Percentiles rank a stretch among this genome's conserved stretches.
Conservation (phyloP, 164 flowering plant species). For the Magnolia changhungtana region DNA sequence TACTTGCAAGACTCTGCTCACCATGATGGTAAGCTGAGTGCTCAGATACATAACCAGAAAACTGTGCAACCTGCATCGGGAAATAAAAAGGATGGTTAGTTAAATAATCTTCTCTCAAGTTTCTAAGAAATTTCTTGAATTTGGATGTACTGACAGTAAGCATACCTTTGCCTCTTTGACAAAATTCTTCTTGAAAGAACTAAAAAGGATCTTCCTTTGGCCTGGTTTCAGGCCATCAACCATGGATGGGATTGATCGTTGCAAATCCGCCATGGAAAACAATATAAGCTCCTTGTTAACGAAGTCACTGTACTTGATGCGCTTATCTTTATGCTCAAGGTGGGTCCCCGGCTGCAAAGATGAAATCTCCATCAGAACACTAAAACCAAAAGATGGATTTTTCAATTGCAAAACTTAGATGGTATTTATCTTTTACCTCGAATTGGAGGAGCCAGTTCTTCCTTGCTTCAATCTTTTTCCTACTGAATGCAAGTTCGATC, state of each 20-base stretch:
- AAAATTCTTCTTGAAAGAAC: constrained; percentile 79
- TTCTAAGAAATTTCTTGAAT: too few species aligned
- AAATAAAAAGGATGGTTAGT: not conserved
- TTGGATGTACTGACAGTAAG: too few species aligned
- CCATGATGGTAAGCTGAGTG: constrained; percentile 98
- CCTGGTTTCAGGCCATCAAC: constrained; percentile 97
- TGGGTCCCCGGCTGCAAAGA: constrained; percentile 71
- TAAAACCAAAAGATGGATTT: not conserved
- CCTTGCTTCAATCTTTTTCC: constrained; percentile 92
- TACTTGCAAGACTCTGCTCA: constrained; percentile 78
- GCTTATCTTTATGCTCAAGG: constrained; percentile 66
- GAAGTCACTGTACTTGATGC: constrained; percentile 79
- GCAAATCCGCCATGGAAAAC: constrained; percentile 90
- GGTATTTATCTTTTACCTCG: constrained; percentile 46
- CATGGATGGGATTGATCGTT: constrained; percentile 94
- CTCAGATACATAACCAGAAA: constrained; percentile 86
- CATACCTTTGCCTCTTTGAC: constrained; percentile 57
- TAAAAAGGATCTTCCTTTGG: constrained; percentile 89
- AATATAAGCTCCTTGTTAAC: constrained; percentile 89
- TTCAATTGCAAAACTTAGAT: not conserved
- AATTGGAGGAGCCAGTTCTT: constrained; percentile 86
- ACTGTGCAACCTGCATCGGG: constrained; percentile 51
- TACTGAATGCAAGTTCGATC: constrained; percentile 95
- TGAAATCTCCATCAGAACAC: not conserved
- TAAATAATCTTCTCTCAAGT: too few species aligned